Base-by-base conservation (phyloP, 768 basidiomycete species). In the Podaxis sp. region DNA sequence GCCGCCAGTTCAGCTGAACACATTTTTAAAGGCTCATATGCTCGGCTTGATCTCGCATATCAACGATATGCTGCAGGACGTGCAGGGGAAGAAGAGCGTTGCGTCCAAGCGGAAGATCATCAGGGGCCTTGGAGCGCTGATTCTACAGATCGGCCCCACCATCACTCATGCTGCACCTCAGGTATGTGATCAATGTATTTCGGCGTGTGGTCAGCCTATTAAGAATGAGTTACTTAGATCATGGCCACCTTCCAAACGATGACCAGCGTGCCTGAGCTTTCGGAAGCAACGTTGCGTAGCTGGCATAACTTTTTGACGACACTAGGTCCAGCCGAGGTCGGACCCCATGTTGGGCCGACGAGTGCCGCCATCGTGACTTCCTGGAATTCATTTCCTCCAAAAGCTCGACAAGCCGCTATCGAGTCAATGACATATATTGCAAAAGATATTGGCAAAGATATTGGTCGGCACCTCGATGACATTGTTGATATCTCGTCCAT, bases 161-260 rank as follows among this genome's bases (percentile, higher is more conserved):
- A 89, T 96, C 67, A 83, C 80, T 49, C 85, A 84, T 51, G 89
- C 94, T 58, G 88, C 93, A 3, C 93, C 95, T 20, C 96, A 98
- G 86, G 96, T 95, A 67, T 60, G 78, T 72, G 24, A 54, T 22
- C 28, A 7, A 38, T 26, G 12, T 54, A 13, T 5, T 28, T 49
- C 48, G 7, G 46, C 36, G 10, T 12, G 20, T 26, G 6, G 15
- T 48, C 41, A 1, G 10, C 36, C 38, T n/a, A 13, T 22, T 37
- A 26, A 56, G 24, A 59, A n/a, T 33, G 17, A 30, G 2, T 17
- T 3, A 41, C 38, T 28, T 65, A 99, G 96, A 89, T 98, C 67
- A 95, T 99, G 91, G 95, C 96, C 0, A 95, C 91, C 17, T 83
- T 99, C 41, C 96, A 99, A 76, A 94, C 91, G 5, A 91, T 90